Percentiles rank a stretch among this genome's conserved stretches.
Evolutionary conservation across 139 green algal species (phyloP).

Genomic region (Raphidocelis subcapitata): DNA sequence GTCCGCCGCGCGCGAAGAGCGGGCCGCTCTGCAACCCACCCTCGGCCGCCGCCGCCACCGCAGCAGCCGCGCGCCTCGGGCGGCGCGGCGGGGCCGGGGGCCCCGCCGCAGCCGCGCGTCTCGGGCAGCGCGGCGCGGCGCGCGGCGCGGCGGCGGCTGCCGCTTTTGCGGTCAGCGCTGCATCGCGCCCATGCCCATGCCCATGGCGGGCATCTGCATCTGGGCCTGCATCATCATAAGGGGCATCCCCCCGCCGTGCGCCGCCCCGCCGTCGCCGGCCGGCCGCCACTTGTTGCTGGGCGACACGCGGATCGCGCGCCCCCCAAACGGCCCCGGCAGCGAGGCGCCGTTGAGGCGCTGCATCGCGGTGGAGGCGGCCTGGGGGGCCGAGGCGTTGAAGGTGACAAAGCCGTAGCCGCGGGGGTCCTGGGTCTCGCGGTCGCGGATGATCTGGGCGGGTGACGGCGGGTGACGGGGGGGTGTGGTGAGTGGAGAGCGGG

Average conservation of each 20-base stretch:
- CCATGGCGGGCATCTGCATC: too few species aligned
- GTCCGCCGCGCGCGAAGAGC: too few species aligned
- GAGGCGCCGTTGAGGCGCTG: slow-evolving; percentile 44
- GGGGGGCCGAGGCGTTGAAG: slow-evolving; percentile 32
- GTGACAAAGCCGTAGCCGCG: slow-evolving; percentile 75
- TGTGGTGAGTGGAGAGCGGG: not conserved
- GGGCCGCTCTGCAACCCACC: too few species aligned
- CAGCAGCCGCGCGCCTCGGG: too few species aligned
- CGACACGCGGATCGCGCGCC: slow-evolving; percentile 35
- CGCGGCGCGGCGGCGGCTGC: too few species aligned
- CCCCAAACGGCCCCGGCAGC: slow-evolving; percentile 31
- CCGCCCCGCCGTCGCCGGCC: slow-evolving; percentile 46
- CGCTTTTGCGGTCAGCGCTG: too few species aligned
- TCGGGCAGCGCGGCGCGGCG: too few species aligned
- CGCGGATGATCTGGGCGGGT: slow-evolving; percentile 63
- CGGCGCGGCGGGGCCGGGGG: too few species aligned
- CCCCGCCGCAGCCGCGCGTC: too few species aligned
- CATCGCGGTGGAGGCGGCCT: slow-evolving; percentile 53
- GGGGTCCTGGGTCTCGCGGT: slow-evolving; percentile 44
- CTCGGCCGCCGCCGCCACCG: too few species aligned
- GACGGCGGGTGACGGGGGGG: not conserved
- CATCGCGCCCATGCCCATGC: too few species aligned
- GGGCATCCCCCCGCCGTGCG: slow-evolving; percentile 34
- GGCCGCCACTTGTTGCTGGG: slow-evolving; percentile 46
- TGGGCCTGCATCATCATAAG: too few species aligned